Evolutionary conservation across 192 early-diverging fungal species (phyloP), one percentile per base, ranked within the genome.

Genomic region (Backusella luteola): DNA sequence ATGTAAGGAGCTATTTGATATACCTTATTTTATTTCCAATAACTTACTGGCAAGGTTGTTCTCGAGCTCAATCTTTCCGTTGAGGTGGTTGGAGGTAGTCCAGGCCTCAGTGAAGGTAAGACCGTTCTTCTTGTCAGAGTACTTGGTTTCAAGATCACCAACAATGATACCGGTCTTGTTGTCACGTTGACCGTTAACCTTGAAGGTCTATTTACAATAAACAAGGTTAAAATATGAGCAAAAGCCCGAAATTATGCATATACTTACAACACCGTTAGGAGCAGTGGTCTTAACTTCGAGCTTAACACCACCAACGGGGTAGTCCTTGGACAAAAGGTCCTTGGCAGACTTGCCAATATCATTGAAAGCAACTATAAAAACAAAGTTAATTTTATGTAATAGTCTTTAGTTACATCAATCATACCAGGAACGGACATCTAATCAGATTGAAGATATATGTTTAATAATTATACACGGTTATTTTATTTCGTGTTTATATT

Each of bases 121-220:
- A 80, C 98, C 98, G 79, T 93, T 94, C 80, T 91, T 85, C 90
- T 94, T 96, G 91, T 99, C 96, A 67, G 90, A 77, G 85, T 97
- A 99, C 92, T 99, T 99, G 87, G 94, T 94, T 92, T 98, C 97
- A 83, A 99, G 88, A 82, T 99, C 97, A 86, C 94, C 94, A 81
- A 93, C 89, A 81, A 99, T 98, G 82, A 85, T 88, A 63, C 96
- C 96, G 73, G 93, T 90, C 92, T 99, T 99, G 89, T 92, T 91
- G 87, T 99, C 96, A 87, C 96, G 95, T 74, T 87, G 84, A 74
- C 97, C 98, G 83, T 90, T 90, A 73, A 99, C 96, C 77, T 95
- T 98, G 90, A 99, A 99, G 76, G 93, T 93, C 95, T 96, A 23
- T 23, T 70, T 39, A 70, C 9, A 41, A 44, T 36, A 59, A 34